A percentile compares a stretch with the other conserved stretches of the same genome.
These are phyloP conservation scores for Aspergillus aculeatinus DNA, from an alignment of 2,329 filamentous ascomycete species.

Conservation along the genomic window DNA sequence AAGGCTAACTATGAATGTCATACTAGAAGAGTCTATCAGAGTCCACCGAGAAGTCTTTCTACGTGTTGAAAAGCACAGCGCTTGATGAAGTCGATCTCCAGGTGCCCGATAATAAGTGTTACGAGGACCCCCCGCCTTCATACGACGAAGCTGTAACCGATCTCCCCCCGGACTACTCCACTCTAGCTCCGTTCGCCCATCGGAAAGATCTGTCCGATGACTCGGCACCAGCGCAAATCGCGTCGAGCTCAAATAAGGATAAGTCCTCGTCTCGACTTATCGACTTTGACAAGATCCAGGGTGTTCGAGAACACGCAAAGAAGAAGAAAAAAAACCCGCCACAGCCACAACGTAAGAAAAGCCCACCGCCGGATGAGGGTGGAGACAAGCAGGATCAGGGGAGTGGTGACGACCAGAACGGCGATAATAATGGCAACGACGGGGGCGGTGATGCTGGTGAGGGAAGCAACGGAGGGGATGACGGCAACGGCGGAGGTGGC, in stretches of 20 bases:
- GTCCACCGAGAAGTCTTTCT: neutral
- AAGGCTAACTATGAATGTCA: neutral
- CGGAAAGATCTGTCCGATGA: conserved; percentile 16
- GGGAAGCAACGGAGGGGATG: conserved; percentile 35
- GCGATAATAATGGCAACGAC: conserved; percentile 39
- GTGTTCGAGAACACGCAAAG: conserved; percentile 35
- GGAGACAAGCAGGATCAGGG: conserved; percentile 18
- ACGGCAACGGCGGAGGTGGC: conserved; percentile 34
- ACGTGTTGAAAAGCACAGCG: neutral
- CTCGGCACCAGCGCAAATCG: conserved; percentile 8
- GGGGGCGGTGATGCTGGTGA: conserved; percentile 42
- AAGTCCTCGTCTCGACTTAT: conserved; percentile 16
- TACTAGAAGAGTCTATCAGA: conserved; percentile 4
- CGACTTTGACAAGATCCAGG: conserved; percentile 25
- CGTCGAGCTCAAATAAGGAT: conserved; percentile 4
- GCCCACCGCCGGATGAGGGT: conserved; percentile 22
- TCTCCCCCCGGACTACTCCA: conserved; percentile 35
- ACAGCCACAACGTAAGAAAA: conserved; percentile 16
- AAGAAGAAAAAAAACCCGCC: conserved; percentile 28
- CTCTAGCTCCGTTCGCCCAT: conserved; percentile 28
- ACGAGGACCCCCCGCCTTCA: conserved; percentile 30
- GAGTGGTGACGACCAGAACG: conserved; percentile 14
- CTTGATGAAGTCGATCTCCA: conserved; percentile 15
- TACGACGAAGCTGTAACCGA: conserved; percentile 35
- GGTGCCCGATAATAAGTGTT: conserved; percentile 17